Conservation (phyloP, 192 early-diverging fungal genomes). For the Backusella circina region DNA sequence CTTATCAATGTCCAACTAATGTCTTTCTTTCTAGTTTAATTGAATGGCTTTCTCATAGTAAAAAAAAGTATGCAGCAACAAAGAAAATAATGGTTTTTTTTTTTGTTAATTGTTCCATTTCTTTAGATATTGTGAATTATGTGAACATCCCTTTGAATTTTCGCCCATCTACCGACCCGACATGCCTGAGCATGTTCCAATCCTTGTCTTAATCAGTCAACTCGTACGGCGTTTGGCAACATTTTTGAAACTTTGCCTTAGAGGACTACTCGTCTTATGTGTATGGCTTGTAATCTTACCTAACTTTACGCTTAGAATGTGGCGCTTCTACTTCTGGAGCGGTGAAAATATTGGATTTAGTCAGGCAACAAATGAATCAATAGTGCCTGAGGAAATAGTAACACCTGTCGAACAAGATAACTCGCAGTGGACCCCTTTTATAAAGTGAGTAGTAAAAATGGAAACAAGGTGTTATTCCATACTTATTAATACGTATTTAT, state of each 20-base stretch:
- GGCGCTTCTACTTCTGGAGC: constrained; percentile 83
- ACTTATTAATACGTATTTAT: background rate
- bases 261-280: constrained; percentile 60
- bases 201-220: constrained; percentile 32
- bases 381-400: background rate
- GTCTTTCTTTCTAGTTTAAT: constrained; percentile 46
- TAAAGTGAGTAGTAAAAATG: background rate
- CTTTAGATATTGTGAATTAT: constrained; percentile 81
- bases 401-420: background rate
- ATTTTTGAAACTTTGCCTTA: constrained; percentile 37
- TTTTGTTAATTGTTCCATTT: background rate
- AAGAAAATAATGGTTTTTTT: background rate
- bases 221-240: background rate
- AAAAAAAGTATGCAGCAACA: constrained; percentile 56
- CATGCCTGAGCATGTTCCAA: constrained; percentile 70
- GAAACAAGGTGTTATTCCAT: background rate
- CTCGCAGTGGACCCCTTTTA: constrained; percentile 4
- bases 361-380: background rate
- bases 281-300: constrained; percentile 86
- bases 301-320: constrained; percentile 78
- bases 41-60: constrained; percentile 82
- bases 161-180: constrained; percentile 72
- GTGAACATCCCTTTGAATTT: constrained; percentile 82
- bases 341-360: constrained; percentile 52
- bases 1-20: background rate